Base-by-base conservation (phyloP, 2,329 filamentous ascomycete genomes). In the Fonsecaea multimorphosa region DNA sequence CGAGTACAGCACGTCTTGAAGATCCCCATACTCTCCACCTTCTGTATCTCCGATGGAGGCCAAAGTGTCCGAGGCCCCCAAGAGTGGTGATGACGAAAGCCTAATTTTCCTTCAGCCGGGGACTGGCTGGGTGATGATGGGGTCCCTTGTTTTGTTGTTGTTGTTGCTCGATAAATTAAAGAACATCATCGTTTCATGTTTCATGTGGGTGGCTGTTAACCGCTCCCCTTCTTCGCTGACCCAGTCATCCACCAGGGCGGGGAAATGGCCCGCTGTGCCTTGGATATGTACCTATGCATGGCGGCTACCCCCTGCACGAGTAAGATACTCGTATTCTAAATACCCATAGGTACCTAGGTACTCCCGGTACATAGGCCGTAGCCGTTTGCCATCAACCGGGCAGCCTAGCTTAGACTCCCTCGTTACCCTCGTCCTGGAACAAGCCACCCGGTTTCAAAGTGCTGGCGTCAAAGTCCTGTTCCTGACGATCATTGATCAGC, bases 391-490 rank as follows among this genome's bases (percentile, higher is more conserved):
- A n/a, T 40, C 38, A 3, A 40, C 38, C 14, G 38, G 38, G 38
- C 4, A 32, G 12, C 27, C 29, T 34, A 22, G 29, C 27, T 27
- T 3, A 14, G 14, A n/a, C 29, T 38, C 8, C 29, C 29, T 31
- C 29, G 3, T 31, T 8, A 8, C 12, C 24, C 27, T 8, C 38
- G n/a, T 14, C n/a, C 7, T n/a, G 6, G 38, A 9, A n/a, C 40
- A 58, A 51, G 38, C 38, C 56, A 58, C 56, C 56, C 56, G 40
- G 56, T 58, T 51, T 58, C 56, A 58, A 31, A 19, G 4, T 29
- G 12, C 9, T 24, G 38, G 55, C 2, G 7, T 12, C 5, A 12
- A 29, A n/a, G 54, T 40, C 31, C 19, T 24, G 44, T 49, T 24
- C 44, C 22, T 40, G 44, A 49, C 6, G 44, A 49, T 49, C 44